Evolutionary conservation across 768 basidiomycete species (phyloP).

Genomic region (Gyrodon lividus): DNA sequence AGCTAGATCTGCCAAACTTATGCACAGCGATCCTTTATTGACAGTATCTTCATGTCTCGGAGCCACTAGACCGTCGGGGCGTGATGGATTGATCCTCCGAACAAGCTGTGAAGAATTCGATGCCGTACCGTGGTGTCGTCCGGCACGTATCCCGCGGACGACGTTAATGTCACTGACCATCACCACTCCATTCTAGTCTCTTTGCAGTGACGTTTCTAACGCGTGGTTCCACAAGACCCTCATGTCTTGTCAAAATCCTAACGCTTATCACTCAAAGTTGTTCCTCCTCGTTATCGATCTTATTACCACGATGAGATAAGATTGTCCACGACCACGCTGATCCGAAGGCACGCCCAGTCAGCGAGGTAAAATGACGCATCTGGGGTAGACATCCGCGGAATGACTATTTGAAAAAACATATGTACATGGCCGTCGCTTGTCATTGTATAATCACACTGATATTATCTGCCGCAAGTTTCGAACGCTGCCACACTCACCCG

Average conservation of each 20-base stretch:
- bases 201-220: neutral
- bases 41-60: neutral
- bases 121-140: neutral
- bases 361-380: slow-evolving; percentile 27
- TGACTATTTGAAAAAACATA: neutral
- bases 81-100: neutral
- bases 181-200: no score
- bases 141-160: neutral
- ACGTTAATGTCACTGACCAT: no score
- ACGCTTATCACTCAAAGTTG: neutral
- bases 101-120: neutral
- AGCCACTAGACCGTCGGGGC: neutral
- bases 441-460: neutral
- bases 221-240: neutral
- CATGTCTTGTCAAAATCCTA: neutral
- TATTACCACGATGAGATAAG: slow-evolving; percentile 25
- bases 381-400: slow-evolving; percentile 19
- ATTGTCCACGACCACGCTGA: slow-evolving; percentile 21
- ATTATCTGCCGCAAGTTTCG: neutral
- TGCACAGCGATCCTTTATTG: neutral
- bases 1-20: neutral
- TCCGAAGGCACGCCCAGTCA: slow-evolving; percentile 21
- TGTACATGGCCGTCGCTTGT: neutral
- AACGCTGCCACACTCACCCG: neutral
- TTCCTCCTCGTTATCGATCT: slow-evolving; percentile 1